Evolutionary conservation across 176 grass and related monocot species (phyloP).

Genomic region (Triticum dicoccoides): DNA sequence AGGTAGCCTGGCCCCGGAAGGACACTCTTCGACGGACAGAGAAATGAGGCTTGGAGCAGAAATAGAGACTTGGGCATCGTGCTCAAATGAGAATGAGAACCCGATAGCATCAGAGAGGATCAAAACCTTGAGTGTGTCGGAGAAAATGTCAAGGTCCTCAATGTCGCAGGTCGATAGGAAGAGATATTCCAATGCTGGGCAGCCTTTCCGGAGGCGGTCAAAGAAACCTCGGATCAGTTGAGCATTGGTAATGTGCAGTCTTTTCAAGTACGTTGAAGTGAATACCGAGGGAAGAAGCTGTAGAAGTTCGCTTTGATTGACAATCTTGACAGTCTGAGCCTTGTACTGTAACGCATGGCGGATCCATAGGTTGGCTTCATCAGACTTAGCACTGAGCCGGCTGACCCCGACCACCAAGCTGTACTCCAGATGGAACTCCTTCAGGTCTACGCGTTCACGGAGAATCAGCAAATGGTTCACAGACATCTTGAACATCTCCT

Average conservation of each 20-base stretch:
- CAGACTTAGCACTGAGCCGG: accelerated
- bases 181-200: not conserved
- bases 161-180: not conserved
- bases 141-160: not conserved
- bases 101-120: not conserved
- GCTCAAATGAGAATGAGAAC: not conserved
- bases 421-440: not conserved
- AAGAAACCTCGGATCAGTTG: not conserved
- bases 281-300: not conserved
- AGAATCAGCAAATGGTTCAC: constrained; percentile 6
- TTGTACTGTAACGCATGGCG: not conserved
- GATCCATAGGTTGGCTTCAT: constrained; percentile 16
- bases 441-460: not conserved
- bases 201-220: not conserved
- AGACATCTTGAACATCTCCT: constrained; percentile 17
- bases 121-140: constrained; percentile 3
- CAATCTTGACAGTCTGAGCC: not conserved
- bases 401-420: not conserved
- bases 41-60: not conserved
- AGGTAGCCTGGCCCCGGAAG: accelerated
- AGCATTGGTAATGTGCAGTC: not conserved
- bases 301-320: accelerated
- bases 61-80: not conserved
- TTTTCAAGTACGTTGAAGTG: not conserved
- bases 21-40: not conserved